Percentiles rank a stretch among this genome's conserved stretches.
Conservation (phyloP, 208 protist species). For the Crithidia fasciculata region DNA sequence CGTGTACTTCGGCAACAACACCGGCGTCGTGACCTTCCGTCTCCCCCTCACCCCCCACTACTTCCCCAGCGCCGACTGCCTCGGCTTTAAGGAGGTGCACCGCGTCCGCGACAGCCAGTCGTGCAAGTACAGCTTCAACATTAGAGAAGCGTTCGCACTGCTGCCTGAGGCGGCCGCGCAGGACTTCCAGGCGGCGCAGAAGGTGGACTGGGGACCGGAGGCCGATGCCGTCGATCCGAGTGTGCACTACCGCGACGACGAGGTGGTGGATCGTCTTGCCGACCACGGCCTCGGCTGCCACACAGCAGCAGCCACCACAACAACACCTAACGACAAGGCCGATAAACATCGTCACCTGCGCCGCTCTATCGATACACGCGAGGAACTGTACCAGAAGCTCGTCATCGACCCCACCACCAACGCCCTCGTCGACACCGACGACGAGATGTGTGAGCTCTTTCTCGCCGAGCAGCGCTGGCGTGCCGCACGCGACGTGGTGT, state of each 20-base stretch:
- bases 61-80: conserved; percentile 46
- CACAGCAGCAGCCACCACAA: not conserved
- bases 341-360: conserved; percentile 3
- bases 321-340: not conserved
- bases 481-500: conserved; percentile 14
- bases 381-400: conserved; percentile 29
- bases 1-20: conserved; percentile 42
- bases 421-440: conserved; percentile 42
- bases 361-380: conserved; percentile 16
- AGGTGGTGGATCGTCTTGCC: not conserved
- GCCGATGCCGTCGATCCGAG: conserved; percentile 32
- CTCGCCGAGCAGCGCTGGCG: conserved; percentile 37
- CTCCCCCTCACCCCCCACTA: conserved; percentile 57
- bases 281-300: conserved; percentile 4
- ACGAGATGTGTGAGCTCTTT: conserved; percentile 32
- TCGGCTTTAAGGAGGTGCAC: conserved; percentile 51
- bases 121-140: conserved; percentile 55
- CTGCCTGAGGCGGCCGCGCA: conserved; percentile 24
- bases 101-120: conserved; percentile 47
- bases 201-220: conserved; percentile 31
- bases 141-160: conserved; percentile 23
- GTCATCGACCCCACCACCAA: conserved; percentile 21
- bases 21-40: conserved; percentile 30
- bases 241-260: conserved; percentile 33
- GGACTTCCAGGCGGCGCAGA: conserved; percentile 16